Percentiles rank a stretch among this genome's conserved stretches.
These are phyloP conservation scores for Rossbeevera mucosa DNA, from an alignment of 768 basidiomycete species.

Conservation along the genomic window DNA sequence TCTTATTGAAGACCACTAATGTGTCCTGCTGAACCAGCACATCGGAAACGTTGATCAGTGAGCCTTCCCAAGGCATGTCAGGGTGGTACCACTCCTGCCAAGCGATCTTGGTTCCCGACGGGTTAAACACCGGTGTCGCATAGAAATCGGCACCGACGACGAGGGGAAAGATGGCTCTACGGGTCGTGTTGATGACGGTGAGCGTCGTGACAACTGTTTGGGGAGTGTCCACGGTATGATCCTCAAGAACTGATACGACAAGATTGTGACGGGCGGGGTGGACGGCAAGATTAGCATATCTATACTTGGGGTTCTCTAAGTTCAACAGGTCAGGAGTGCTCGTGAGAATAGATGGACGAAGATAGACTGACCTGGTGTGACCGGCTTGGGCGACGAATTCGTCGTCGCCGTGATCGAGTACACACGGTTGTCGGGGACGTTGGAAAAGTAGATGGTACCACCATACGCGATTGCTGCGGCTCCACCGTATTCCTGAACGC, in stretches of 20 bases:
- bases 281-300: slow-evolving; percentile 61
- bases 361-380: slow-evolving; percentile 53
- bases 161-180: slow-evolving; percentile 43
- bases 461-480: slow-evolving; percentile 52
- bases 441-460: slow-evolving; percentile 55
- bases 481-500: slow-evolving; percentile 74
- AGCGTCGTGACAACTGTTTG: slow-evolving; percentile 47
- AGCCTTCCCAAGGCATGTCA: slow-evolving; percentile 70
- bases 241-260: slow-evolving; percentile 62
- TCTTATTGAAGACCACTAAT: slow-evolving; percentile 34
- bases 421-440: slow-evolving; percentile 48
- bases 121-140: slow-evolving; percentile 52
- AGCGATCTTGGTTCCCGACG: slow-evolving; percentile 52
- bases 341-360: background rate
- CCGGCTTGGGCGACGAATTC: slow-evolving; percentile 37
- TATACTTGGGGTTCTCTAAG: slow-evolving; percentile 31
- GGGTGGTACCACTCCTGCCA: slow-evolving; percentile 71
- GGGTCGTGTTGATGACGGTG: slow-evolving; percentile 47
- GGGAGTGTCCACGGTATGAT: slow-evolving; percentile 50
- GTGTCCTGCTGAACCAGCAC: slow-evolving; percentile 31
- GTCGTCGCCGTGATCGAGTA: slow-evolving; percentile 37
- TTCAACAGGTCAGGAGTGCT: background rate
- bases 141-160: slow-evolving; percentile 70
- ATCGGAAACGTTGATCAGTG: slow-evolving; percentile 49
- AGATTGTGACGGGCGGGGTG: slow-evolving; percentile 52